Conservation (phyloP, 2,329 filamentous ascomycete genomes). For the Pezicula neosporulosa region DNA sequence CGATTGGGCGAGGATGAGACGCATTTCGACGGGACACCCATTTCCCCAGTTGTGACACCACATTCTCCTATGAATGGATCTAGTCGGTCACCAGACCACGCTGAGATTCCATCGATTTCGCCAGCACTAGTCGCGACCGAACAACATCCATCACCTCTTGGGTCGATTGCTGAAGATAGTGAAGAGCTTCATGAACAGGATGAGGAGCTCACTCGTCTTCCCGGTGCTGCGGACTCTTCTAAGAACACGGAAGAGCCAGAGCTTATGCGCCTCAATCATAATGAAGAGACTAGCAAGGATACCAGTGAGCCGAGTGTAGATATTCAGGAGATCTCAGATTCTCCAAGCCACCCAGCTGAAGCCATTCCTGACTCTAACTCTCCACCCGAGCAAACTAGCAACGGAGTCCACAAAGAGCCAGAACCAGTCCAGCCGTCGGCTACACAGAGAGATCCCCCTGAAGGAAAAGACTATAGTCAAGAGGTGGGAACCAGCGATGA, state of each 20-base stretch:
- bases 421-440: constrained; percentile 1
- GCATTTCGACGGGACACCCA: constrained; percentile 10
- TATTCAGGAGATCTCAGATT: neutral
- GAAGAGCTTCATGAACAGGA: constrained; percentile 20
- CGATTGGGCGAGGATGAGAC: constrained; percentile 20
- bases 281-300: neutral
- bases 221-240: neutral
- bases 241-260: neutral
- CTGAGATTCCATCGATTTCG: constrained; percentile 7
- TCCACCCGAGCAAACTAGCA: neutral
- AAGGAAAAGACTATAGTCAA: constrained; percentile 2
- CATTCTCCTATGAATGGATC: constrained; percentile 15
- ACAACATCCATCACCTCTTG: constrained; percentile 16
- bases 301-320: neutral
- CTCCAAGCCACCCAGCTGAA: neutral
- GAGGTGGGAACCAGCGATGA: constrained; percentile 4
- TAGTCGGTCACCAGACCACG: constrained; percentile 3
- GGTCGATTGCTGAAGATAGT: constrained; percentile 10
- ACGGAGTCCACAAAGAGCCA: neutral
- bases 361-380: neutral
- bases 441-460: constrained; percentile 2
- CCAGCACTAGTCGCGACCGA: constrained; percentile 10
- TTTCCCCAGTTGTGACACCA: constrained; percentile 16
- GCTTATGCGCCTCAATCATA: no score
- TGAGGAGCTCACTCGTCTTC: constrained; percentile 4